phyloP scores from a whole-genome alignment of 768 basidiomycete genomes.

The Russula sp. region DNA sequence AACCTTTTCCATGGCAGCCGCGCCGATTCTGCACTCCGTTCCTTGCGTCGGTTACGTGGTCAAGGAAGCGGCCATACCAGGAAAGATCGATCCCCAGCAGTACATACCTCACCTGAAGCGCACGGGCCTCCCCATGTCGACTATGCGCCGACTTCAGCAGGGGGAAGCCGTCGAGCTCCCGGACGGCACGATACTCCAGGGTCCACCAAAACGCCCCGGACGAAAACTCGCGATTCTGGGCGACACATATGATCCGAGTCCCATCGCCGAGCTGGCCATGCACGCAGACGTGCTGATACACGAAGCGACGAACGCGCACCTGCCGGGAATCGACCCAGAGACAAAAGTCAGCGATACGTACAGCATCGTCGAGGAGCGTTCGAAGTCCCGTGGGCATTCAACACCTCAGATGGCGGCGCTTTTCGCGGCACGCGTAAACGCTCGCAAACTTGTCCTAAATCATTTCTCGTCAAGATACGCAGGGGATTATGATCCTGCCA shows the following conservation, averaged over 20 bases:
- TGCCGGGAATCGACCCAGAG: constrained; percentile 55
- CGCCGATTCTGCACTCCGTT: constrained; percentile 73
- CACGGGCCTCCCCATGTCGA: constrained; percentile 61
- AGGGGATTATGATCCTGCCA: constrained; percentile 51
- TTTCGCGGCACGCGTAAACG: constrained; percentile 64
- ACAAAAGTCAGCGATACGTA: constrained; percentile 58
- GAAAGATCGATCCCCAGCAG: constrained; percentile 64
- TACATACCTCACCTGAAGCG: constrained; percentile 66
- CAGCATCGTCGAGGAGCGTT: constrained; percentile 52
- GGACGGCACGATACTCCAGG: constrained; percentile 68
- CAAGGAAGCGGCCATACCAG: constrained; percentile 61
- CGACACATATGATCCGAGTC: constrained; percentile 78
- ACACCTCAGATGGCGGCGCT: constrained; percentile 87
- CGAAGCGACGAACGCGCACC: constrained; percentile 84
- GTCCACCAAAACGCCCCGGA: constrained; percentile 59
- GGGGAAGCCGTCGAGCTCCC: constrained; percentile 57
- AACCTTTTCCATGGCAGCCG: constrained; percentile 61
- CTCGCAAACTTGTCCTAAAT: constrained; percentile 64
- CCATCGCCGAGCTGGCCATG: constrained; percentile 52
- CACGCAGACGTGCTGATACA: constrained; percentile 75
- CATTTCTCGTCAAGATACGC: constrained; percentile 83
- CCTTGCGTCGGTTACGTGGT: constrained; percentile 79
- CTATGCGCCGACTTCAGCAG: constrained; percentile 59
- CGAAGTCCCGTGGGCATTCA: constrained; percentile 79
- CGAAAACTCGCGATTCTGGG: constrained; percentile 79